These are phyloP conservation scores for Podospora comata DNA, from an alignment of 495 filamentous ascomycete species.

Conservation along the genomic window DNA sequence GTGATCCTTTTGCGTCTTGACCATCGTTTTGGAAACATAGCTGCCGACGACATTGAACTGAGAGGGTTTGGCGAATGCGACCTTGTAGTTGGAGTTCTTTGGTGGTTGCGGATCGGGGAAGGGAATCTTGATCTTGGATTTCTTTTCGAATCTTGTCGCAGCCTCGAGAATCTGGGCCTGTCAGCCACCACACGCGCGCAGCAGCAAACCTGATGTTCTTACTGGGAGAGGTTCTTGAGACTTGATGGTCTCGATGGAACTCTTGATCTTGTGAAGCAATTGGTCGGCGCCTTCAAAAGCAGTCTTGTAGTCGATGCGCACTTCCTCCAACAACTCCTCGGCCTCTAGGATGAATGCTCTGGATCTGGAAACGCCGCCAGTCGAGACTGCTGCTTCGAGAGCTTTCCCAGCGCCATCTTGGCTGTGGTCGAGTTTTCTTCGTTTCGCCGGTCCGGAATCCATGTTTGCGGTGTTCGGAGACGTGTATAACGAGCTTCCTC, in stretches of 20 bases:
- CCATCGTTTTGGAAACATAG: slow-evolving; percentile 72
- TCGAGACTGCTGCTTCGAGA: slow-evolving; percentile 29
- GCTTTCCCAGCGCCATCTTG: slow-evolving; percentile 25
- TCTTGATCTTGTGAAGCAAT: slow-evolving; percentile 68
- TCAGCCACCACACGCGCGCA: not conserved
- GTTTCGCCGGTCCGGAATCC: slow-evolving; percentile 45
- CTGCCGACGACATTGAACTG: slow-evolving; percentile 87
- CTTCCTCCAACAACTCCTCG: slow-evolving; percentile 72
- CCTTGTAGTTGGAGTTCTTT: slow-evolving; percentile 71
- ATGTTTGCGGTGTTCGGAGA: slow-evolving; percentile 27
- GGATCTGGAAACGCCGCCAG: slow-evolving; percentile 36
- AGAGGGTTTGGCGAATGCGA: slow-evolving; percentile 70
- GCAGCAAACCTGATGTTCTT: slow-evolving; percentile 17
- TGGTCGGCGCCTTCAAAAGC: slow-evolving; percentile 62
- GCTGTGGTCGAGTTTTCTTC: slow-evolving; percentile 47
- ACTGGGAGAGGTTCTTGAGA: slow-evolving; percentile 55
- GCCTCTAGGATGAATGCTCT: slow-evolving; percentile 84
- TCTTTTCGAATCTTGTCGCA: slow-evolving; percentile 62
- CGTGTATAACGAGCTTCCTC: not conserved
- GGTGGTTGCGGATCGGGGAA: slow-evolving; percentile 75
- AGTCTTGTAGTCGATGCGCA: slow-evolving; percentile 65
- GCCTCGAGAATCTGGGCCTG: slow-evolving; percentile 58
- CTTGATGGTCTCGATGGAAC: slow-evolving; percentile 66
- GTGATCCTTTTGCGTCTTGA: slow-evolving; percentile 54
- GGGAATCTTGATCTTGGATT: slow-evolving; percentile 65